Conservation (phyloP, 164 flowering plant species). For the Paratinospora sagittata region DNA sequence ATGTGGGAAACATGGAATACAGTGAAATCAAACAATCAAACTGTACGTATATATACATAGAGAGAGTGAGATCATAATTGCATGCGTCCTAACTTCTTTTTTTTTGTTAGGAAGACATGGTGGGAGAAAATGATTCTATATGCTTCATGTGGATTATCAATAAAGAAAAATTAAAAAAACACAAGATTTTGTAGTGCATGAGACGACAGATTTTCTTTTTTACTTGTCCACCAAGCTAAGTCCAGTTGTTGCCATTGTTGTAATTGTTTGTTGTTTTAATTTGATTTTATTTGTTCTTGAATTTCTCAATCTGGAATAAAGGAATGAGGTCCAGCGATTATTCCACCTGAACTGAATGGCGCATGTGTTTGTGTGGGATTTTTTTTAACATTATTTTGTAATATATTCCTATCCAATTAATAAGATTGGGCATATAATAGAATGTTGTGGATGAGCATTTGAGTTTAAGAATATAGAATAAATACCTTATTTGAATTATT, state of each 20-base stretch:
- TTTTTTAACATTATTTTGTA: conserved; percentile 16
- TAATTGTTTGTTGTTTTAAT: conserved; percentile 5
- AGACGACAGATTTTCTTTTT: conserved; percentile 20
- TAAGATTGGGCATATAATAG: neutral
- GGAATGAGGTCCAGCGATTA: conserved; percentile 40
- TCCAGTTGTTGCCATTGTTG: too few species aligned
- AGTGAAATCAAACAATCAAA: neutral
- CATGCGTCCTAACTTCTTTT: neutral
- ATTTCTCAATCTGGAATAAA: conserved; percentile 19
- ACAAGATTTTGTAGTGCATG: conserved; percentile 17
- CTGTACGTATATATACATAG: neutral
- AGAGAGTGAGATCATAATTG: neutral
- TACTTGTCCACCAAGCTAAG: conserved; percentile 8
- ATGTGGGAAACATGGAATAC: neutral
- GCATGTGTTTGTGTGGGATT: too few species aligned
- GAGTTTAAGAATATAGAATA: conserved; percentile 16
- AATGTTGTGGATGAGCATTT: conserved; percentile 6
- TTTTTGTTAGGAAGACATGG: conserved; percentile 9
- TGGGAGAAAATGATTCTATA: conserved; percentile 29
- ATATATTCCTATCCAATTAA: conserved; percentile 8
- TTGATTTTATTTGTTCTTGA: conserved; percentile 10
- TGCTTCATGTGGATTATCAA: conserved; percentile 29
- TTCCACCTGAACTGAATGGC: conserved; percentile 38
- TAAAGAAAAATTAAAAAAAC: too few species aligned
- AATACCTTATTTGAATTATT: conserved; percentile 12